Evolutionary conservation across 2,329 filamentous ascomycete species (phyloP).

Genomic region (Escovopsis sp.): DNA sequence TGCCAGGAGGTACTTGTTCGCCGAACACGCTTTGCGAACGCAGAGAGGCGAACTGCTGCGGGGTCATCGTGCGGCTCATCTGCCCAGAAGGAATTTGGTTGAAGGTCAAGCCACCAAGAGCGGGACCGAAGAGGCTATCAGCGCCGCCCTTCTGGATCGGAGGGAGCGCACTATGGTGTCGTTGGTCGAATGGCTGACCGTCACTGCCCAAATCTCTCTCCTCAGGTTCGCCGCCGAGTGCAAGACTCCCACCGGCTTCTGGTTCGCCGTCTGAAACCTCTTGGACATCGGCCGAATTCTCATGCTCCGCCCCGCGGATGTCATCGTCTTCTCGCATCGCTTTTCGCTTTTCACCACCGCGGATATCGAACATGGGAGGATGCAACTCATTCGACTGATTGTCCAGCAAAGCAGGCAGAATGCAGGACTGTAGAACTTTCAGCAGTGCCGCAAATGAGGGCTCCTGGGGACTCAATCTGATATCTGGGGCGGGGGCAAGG

Average conservation of each 20-base stretch:
- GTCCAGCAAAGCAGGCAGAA: conserved; percentile 13
- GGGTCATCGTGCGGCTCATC: conserved; percentile 58
- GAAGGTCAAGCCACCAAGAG: conserved; percentile 32
- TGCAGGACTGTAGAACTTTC: conserved; percentile 22
- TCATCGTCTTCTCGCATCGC: conserved; percentile 62
- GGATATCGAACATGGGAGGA: conserved; percentile 69
- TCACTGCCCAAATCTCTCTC: conserved; percentile 48
- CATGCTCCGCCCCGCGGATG: conserved; percentile 31
- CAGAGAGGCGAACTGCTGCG: conserved; percentile 57
- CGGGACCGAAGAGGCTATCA: conserved; percentile 40
- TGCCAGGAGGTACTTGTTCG: conserved; percentile 45
- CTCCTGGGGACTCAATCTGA: conserved; percentile 6
- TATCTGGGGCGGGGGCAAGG: neutral
- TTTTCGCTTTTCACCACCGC: conserved; percentile 68
- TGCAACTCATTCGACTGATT: conserved; percentile 12
- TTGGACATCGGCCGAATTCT: conserved; percentile 29
- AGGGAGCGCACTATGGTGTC: conserved; percentile 56
- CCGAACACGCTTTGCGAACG: conserved; percentile 46
- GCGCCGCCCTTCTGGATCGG: conserved; percentile 54
- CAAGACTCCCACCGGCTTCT: conserved; percentile 70
- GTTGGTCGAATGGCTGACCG: conserved; percentile 37
- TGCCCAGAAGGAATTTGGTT: conserved; percentile 35
- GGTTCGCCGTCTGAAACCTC: conserved; percentile 55
- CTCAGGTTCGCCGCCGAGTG: conserved; percentile 85
- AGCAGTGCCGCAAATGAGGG: conserved; percentile 21